phyloP scores from a whole-genome alignment of 129 eudicot species.

The Glebionis coronaria region DNA sequence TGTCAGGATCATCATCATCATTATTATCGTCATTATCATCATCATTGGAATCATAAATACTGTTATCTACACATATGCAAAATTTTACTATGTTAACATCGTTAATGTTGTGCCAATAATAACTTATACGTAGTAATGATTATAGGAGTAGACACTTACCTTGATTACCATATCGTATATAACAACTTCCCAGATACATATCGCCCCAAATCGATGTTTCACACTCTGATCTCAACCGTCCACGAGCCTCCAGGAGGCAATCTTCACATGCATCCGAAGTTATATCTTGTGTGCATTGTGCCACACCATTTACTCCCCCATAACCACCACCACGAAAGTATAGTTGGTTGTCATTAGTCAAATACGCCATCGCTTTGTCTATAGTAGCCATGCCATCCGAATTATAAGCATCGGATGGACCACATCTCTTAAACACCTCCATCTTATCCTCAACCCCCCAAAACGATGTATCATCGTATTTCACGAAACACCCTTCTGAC shows the following conservation, averaged over 20 bases:
- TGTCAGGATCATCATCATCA: too few relatives aligned
- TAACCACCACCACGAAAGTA: background rate
- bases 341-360: background rate
- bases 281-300: slow-evolving; percentile 7
- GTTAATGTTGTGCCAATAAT: too few relatives aligned
- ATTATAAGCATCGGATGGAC: background rate
- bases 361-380: too few relatives aligned
- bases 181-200: background rate
- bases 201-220: background rate
- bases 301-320: background rate
- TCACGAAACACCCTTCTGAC: background rate
- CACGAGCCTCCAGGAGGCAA: background rate
- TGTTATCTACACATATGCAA: too few relatives aligned
- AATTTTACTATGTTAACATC: too few relatives aligned
- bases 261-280: background rate
- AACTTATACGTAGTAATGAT: too few relatives aligned
- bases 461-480: background rate
- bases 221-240: background rate
- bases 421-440: background rate
- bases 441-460: background rate
- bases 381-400: too few relatives aligned
- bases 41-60: too few relatives aligned
- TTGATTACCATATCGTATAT: background rate
- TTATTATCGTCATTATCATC: too few relatives aligned
- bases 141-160: too few relatives aligned